Base-by-base conservation (phyloP, 257 asterid genomes). In the Plantago elongata region DNA sequence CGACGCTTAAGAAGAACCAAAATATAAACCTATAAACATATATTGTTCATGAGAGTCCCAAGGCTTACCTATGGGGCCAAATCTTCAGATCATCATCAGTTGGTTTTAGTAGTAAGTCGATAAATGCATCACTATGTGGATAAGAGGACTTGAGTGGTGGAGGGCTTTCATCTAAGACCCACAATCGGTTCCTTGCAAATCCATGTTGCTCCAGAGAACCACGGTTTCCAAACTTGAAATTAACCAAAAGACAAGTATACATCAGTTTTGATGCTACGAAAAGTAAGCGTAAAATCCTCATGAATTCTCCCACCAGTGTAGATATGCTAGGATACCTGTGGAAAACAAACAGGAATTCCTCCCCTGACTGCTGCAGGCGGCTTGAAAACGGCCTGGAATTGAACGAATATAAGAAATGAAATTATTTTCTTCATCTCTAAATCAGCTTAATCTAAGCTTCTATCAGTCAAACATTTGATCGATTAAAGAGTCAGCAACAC, bases 341-440 rank as follows among this genome's bases (percentile, higher is more conserved):
- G 96, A 51, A 90, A 90, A 75, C 89, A 88, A 54, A 88, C 82
- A 13, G 95, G 88, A 73, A 90, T 88, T 37, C 98, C 98, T 66
- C 96, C 98, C 68, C 98, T 82, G 44, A 78, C 93, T 66, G 90
- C 89, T 61, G 77, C 69, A 5, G 95, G 98, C 7, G 98, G 94
- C 83, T 79, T 90, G 72, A 74, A 77, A 65, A 40, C 83, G 40
- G 96, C 91, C 97, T 89, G 80, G 16, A 61, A 34, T n/a, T 13
- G 15, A 61, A 66, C 54, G 27, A 65, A n/a, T 0, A 13, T 57
- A 42, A 47, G 44, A 37, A 42, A 3, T 0, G 3, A 50, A 57
- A 37, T 30, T 11, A 11, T 38, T 54, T 54, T 54, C 16, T 29
- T 54, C 9, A 54, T 18, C 40, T 15, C 5, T 9, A 17, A 51